Base-by-base conservation (phyloP, 2,329 filamentous ascomycete species). In the Orbilia ellipsospora region DNA sequence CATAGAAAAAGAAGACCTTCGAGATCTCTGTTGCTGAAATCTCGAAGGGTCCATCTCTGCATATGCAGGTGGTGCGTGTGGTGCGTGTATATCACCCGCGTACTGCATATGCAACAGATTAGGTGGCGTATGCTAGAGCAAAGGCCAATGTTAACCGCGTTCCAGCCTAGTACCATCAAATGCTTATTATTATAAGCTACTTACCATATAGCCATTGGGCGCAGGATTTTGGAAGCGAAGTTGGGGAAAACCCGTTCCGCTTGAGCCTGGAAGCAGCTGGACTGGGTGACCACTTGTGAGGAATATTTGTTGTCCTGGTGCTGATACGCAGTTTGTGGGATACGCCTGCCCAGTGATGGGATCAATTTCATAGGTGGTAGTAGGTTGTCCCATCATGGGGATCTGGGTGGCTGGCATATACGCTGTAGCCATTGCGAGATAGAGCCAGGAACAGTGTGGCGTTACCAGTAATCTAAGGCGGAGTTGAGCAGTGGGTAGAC, bases 51-150 rank as follows among this genome's bases (percentile, higher is more conserved):
- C 67, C 42, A 64, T 59, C 15, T 72, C 67, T n/a, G 52, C 26
- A 26, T 72, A 72, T 1, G 67, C 60, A n/a, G 59, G 67, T 52
- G 67, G 67, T 0, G 66, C 52, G 16, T 70, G 67, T 52, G 67
- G 67, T 0, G 66, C 52, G 16, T 70, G 66, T 6, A 72, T 8
- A 48, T 72, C 67, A 6, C 67, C 67, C 4, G 67, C 52, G 18
- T 54, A 64, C 12, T 51, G 59, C 26, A 42, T n/a, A 18, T 64
- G 51, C 26, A 64, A 28, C 6, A 70, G 26, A 57, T 56, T 63
- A 7, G 66, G 13, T 4, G 31, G n/a, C 15, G 48, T 57, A 7
- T 69, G 57, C 40, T 28, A 23, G 18, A 57, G 42, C 26, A 23
- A 2, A 54, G 20, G 8, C 44, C 2, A 13, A 48, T 36, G 44